Conservation (phyloP, 2,329 filamentous ascomycete species). For the Chlorencoelia australis region DNA sequence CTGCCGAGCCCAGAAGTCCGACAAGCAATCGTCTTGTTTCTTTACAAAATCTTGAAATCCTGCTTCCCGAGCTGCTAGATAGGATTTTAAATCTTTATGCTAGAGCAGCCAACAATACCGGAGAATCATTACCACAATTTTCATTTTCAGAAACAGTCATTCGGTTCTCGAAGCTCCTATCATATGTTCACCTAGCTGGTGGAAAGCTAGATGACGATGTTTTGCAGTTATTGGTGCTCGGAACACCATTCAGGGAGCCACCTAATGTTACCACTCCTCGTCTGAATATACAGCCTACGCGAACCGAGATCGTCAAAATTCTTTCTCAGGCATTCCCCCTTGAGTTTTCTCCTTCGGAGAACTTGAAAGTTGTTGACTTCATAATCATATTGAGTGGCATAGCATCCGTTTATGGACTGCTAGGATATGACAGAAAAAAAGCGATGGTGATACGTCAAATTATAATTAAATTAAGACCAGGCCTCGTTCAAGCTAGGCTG, state of each 20-base stretch:
- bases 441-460: slow-evolving; percentile 82
- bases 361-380: slow-evolving; percentile 64
- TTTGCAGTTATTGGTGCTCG: slow-evolving; percentile 55
- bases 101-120: slow-evolving; percentile 48
- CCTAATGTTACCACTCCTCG: slow-evolving; percentile 37
- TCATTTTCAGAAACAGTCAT: slow-evolving; percentile 65
- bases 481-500: slow-evolving; percentile 82
- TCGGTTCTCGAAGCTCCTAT: slow-evolving; percentile 60
- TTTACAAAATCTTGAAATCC: slow-evolving; percentile 42
- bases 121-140: slow-evolving; percentile 61
- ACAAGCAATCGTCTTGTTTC: slow-evolving; percentile 23
- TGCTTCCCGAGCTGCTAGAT: slow-evolving; percentile 66
- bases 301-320: slow-evolving; percentile 53
- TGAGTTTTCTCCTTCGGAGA: slow-evolving; percentile 49
- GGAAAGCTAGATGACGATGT: slow-evolving; percentile 52
- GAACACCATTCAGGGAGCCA: slow-evolving; percentile 44
- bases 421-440: slow-evolving; percentile 82
- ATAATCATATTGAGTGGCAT: slow-evolving; percentile 77
- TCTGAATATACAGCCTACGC: slow-evolving; percentile 44
- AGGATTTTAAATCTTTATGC: slow-evolving; percentile 66
- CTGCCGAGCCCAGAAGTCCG: slow-evolving; percentile 24
- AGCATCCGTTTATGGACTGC: slow-evolving; percentile 67
- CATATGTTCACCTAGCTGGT: slow-evolving; percentile 54
- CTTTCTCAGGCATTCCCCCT: slow-evolving; percentile 63
- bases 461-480: slow-evolving; percentile 70